Percentiles rank a stretch among this genome's conserved stretches.
phyloP scores from a whole-genome alignment of 2,329 filamentous ascomycete genomes.

The Xylaria polymorpha region DNA sequence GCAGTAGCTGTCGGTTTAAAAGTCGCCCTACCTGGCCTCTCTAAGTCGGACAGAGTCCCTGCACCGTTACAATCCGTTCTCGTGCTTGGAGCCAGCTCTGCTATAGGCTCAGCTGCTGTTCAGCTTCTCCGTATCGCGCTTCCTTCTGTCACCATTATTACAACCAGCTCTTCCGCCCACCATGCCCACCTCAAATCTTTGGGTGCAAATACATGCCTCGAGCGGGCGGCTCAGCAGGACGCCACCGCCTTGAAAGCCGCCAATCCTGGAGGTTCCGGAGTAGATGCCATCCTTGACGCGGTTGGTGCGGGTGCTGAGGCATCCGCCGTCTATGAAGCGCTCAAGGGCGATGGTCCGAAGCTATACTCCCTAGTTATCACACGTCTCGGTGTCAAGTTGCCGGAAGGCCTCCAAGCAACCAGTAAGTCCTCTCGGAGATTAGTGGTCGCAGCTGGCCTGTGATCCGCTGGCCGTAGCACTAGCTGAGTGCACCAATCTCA shows the following conservation, averaged over 20 bases:
- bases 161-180: conserved; percentile 48
- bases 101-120: conserved; percentile 50
- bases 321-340: conserved; percentile 11
- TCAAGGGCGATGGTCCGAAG: conserved; percentile 12
- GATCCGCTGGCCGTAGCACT: neutral
- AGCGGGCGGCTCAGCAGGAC: neutral
- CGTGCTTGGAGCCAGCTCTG: conserved; percentile 53
- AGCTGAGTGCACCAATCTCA: too few species aligned
- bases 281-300: conserved; percentile 13
- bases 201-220: conserved; percentile 5
- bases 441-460: neutral
- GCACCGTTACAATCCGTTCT: conserved; percentile 45
- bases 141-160: conserved; percentile 46
- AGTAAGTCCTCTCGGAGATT: conserved; percentile 5
- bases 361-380: conserved; percentile 7
- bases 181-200: conserved; percentile 13
- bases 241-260: conserved; percentile 2
- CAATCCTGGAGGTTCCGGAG: conserved; percentile 2
- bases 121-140: conserved; percentile 52
- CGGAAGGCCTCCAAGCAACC: conserved; percentile 1
- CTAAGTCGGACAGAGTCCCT: neutral
- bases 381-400: conserved; percentile 5
- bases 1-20: conserved; percentile 44
- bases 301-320: conserved; percentile 7
- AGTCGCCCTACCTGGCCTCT: conserved; percentile 45